Evolutionary conservation across 257 asterid genomes (phyloP).

Genomic region (Gentiana dahurica): DNA sequence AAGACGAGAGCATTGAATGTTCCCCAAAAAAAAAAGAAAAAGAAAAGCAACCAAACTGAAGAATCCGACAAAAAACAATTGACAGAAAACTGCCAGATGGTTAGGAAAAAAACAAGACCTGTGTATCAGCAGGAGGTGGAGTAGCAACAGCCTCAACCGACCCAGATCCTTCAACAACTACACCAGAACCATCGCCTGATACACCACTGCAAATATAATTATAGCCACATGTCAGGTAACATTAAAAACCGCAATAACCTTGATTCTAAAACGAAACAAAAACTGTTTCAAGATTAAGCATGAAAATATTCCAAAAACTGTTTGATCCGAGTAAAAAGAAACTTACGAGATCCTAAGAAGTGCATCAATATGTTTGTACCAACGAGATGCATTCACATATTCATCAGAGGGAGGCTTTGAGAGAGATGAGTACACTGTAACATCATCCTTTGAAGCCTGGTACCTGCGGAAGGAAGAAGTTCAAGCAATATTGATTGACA

Average conservation of each 20-base stretch:
- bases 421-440: constrained; percentile 47
- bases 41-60: background rate
- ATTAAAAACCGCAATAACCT: background rate
- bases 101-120: constrained; percentile 17
- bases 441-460: constrained; percentile 82
- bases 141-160: constrained; percentile 39
- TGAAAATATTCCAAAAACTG: too few relatives aligned
- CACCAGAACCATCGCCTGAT: constrained; percentile 62
- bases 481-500: background rate
- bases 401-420: constrained; percentile 52
- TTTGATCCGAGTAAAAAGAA: background rate
- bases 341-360: constrained; percentile 32
- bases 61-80: background rate
- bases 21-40: background rate
- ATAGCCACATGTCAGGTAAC: background rate
- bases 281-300: background rate
- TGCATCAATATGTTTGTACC: constrained; percentile 29
- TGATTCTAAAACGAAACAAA: background rate
- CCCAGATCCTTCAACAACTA: constrained; percentile 37
- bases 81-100: background rate
- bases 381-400: constrained; percentile 29
- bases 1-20: background rate
- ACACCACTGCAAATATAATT: constrained; percentile 42
- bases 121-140: constrained; percentile 46
- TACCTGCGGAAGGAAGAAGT: constrained; percentile 30